Evolutionary conservation across 2,329 filamentous ascomycete species (phyloP).

Genomic region (Ceratocystis papillata): DNA sequence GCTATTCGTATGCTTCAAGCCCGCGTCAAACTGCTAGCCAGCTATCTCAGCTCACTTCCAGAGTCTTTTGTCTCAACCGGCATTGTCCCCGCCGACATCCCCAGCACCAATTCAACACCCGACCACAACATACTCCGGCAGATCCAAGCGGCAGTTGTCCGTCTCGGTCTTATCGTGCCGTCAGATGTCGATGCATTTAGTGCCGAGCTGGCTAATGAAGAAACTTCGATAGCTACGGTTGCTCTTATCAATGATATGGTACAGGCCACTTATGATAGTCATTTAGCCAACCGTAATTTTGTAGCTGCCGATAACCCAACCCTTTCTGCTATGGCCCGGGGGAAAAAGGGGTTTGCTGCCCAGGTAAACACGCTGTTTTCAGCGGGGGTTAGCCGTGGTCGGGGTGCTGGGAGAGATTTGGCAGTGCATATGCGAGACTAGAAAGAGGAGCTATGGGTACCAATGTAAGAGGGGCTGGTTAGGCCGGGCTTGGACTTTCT

Average conservation of each 20-base stretch:
- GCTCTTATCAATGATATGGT: constrained; percentile 65
- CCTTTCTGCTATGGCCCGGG: neutral
- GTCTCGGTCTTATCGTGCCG: constrained; percentile 71
- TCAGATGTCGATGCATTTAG: constrained; percentile 54
- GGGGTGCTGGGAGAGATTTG: too few species aligned
- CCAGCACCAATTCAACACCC: constrained; percentile 32
- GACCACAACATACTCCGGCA: constrained; percentile 72
- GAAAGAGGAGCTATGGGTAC: too few species aligned
- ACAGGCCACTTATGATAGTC: constrained; percentile 57
- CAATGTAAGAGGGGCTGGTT: too few species aligned
- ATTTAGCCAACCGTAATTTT: constrained; percentile 67
- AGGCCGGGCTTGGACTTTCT: too few species aligned
- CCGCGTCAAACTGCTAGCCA: constrained; percentile 58
- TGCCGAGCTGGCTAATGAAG: constrained; percentile 61
- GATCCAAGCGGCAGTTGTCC: constrained; percentile 73
- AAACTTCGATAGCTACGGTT: constrained; percentile 74
- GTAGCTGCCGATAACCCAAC: constrained; percentile 41
- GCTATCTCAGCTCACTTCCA: constrained; percentile 66
- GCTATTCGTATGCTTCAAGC: constrained; percentile 87
- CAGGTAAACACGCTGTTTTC: too few species aligned
- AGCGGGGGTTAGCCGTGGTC: too few species aligned
- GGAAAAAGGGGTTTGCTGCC: too few species aligned
- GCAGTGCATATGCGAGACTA: too few species aligned
- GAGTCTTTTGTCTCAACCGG: constrained; percentile 43
- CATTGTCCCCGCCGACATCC: constrained; percentile 31